phyloP scores from a whole-genome alignment of 345 rosid species.

The Carallia pectinifolia region DNA sequence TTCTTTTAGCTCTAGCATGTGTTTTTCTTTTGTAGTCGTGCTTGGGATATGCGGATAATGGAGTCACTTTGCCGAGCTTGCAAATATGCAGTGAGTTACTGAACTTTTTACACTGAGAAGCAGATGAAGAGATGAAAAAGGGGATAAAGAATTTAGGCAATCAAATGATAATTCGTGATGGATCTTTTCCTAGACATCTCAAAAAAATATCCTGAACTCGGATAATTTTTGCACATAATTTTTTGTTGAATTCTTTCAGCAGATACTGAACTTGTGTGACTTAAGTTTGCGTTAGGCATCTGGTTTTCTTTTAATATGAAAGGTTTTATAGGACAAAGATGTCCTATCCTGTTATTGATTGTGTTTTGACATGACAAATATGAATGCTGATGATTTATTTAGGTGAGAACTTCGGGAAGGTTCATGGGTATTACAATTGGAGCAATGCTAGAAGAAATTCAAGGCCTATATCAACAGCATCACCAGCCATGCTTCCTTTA shows the following conservation, averaged over 20 bases:
- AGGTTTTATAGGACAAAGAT: background rate
- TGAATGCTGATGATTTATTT: conserved; percentile 21
- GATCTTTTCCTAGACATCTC: background rate
- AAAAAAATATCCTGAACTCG: background rate
- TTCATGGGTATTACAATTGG: conserved; percentile 92
- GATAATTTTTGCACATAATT: conserved; percentile 1
- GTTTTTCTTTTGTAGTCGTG: conserved; percentile 64
- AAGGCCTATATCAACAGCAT: conserved; percentile 81
- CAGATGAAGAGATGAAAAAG: conserved; percentile 9
- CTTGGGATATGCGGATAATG: conserved; percentile 99
- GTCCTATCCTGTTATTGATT: background rate
- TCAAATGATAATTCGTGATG: no score
- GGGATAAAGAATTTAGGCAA: background rate
- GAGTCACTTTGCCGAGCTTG: conserved; percentile 99
- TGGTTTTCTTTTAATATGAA: background rate
- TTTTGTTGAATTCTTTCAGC: background rate
- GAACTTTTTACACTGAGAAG: conserved; percentile 8
- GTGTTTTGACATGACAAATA: conserved; percentile 8
- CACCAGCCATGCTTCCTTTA: conserved; percentile 99
- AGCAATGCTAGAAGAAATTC: conserved; percentile 91
- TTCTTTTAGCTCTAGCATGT: conserved; percentile 22
- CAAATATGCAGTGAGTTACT: conserved; percentile 91
- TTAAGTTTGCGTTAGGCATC: background rate
- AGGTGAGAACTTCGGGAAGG: conserved; percentile 96
- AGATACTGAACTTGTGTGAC: background rate